phyloP scores from a whole-genome alignment of 2,329 filamentous ascomycete species.

The Colletotrichum chrysophilum region DNA sequence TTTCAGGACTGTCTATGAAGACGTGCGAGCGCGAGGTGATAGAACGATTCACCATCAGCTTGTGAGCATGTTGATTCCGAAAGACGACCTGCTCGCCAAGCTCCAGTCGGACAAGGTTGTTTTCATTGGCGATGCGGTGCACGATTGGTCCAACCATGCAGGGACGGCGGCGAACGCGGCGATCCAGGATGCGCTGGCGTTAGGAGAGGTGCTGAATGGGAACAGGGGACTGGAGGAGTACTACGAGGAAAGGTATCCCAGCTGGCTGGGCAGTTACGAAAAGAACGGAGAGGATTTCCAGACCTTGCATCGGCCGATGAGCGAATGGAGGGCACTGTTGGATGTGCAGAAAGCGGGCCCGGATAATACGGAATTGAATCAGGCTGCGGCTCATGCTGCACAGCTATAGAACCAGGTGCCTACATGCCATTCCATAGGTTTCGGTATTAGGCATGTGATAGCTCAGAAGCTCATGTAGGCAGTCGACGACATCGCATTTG shows the following conservation, averaged over 20 bases:
- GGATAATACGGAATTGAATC: not conserved
- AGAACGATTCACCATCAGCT: not conserved
- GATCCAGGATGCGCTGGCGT: not conserved
- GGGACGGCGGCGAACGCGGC: not conserved
- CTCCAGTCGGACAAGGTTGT: not conserved
- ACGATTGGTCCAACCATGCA: not conserved
- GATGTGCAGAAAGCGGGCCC: not conserved
- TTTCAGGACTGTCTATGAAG: not conserved
- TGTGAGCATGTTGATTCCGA: rapidly evolving
- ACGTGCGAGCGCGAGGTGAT: not conserved
- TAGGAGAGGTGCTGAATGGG: not conserved
- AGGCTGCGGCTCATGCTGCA: not conserved
- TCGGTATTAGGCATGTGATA: too few species aligned
- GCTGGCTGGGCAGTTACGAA: not conserved
- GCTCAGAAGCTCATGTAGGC: too few species aligned
- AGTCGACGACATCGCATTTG: too few species aligned
- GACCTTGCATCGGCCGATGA: not conserved
- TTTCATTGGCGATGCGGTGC: not conserved
- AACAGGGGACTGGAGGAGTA: not conserved
- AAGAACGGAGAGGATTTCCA: not conserved
- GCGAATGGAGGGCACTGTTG: not conserved
- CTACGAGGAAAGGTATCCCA: not conserved
- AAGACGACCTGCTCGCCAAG: not conserved
- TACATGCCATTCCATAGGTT: too few species aligned
- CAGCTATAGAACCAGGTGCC: not conserved